A percentile compares a stretch with the other conserved stretches of the same genome.
Evolutionary conservation across 2,329 filamentous ascomycete genomes (phyloP).

Genomic region (Orbilia blumenaviensis): DNA sequence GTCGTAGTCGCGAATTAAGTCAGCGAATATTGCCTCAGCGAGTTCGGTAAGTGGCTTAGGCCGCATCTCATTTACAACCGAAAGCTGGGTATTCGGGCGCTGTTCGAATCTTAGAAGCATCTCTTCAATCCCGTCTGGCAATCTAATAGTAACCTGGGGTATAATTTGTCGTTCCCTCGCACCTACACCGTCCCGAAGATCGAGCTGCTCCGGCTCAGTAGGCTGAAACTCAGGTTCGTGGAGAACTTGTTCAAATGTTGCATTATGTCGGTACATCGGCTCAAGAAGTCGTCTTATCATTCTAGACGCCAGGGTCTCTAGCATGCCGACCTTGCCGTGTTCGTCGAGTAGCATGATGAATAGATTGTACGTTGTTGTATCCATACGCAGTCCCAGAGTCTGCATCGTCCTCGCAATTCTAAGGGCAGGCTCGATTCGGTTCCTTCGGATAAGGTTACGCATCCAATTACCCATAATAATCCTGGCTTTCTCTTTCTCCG

Average conservation of each 20-base stretch:
- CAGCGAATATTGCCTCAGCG: constrained; percentile 14
- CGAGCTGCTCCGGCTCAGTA: neutral
- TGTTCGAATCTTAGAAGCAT: constrained; percentile 40
- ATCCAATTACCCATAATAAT: constrained; percentile 49
- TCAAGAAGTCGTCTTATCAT: constrained; percentile 45
- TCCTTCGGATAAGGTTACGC: constrained; percentile 37
- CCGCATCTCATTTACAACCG: constrained; percentile 44
- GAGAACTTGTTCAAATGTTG: constrained; percentile 41
- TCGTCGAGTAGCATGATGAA: constrained; percentile 45
- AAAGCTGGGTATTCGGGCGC: constrained; percentile 12
- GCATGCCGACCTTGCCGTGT: constrained; percentile 46
- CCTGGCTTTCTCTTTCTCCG: constrained; percentile 21
- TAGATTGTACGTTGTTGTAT: constrained; percentile 49
- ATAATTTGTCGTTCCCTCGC: neutral
- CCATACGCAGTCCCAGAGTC: constrained; percentile 32
- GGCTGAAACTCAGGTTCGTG: constrained; percentile 34
- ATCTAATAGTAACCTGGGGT: neutral
- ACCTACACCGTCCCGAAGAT: neutral
- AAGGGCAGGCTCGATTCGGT: constrained; percentile 38
- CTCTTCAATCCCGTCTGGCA: constrained; percentile 34
- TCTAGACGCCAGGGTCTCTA: constrained; percentile 19
- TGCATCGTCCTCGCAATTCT: constrained; percentile 41
- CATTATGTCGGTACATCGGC: constrained; percentile 36
- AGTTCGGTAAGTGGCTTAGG: constrained; percentile 27
- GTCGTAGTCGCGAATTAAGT: constrained; percentile 28